Percentiles rank a stretch among this genome's conserved stretches.
These are phyloP conservation scores for Cladobotryum mycophilum DNA, from an alignment of 2,329 filamentous ascomycete genomes.

Conservation along the genomic window DNA sequence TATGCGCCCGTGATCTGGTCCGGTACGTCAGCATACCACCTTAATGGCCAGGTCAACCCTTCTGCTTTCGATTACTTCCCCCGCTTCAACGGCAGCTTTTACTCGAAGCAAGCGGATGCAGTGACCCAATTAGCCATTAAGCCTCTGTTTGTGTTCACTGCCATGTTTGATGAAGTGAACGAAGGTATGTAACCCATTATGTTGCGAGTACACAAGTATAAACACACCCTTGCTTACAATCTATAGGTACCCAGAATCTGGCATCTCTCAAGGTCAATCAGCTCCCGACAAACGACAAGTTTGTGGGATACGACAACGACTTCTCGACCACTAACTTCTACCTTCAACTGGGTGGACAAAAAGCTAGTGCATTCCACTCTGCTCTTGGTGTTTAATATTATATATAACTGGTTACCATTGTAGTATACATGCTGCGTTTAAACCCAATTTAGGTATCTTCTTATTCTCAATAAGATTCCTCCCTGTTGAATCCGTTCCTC, in stretches of 20 bases:
- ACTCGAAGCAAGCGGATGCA: conserved; percentile 3
- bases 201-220: too few species aligned
- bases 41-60: conserved; percentile 6
- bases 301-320: conserved; percentile 7
- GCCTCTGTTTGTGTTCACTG: conserved; percentile 7
- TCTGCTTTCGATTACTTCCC: conserved; percentile 9
- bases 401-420: too few species aligned
- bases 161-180: conserved; percentile 11
- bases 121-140: conserved; percentile 6
- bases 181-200: conserved; percentile 2
- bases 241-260: conserved; percentile 7
- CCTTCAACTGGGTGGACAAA: conserved; percentile 2
- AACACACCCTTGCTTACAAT: not conserved
- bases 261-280: conserved; percentile 5
- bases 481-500: too few species aligned
- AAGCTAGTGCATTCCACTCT: conserved; percentile 6
- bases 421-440: too few species aligned
- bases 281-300: conserved; percentile 7
- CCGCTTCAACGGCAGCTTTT: conserved; percentile 6
- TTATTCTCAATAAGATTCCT: too few species aligned
- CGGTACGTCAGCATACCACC: conserved; percentile 5
- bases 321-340: conserved; percentile 7
- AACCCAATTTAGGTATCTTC: too few species aligned
- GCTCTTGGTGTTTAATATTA: not conserved
- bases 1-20: conserved; percentile 8